Evolutionary conservation across 495 filamentous ascomycete species (phyloP), one percentile per base, ranked within the genome.

Genomic region (Patellaria atrata): DNA sequence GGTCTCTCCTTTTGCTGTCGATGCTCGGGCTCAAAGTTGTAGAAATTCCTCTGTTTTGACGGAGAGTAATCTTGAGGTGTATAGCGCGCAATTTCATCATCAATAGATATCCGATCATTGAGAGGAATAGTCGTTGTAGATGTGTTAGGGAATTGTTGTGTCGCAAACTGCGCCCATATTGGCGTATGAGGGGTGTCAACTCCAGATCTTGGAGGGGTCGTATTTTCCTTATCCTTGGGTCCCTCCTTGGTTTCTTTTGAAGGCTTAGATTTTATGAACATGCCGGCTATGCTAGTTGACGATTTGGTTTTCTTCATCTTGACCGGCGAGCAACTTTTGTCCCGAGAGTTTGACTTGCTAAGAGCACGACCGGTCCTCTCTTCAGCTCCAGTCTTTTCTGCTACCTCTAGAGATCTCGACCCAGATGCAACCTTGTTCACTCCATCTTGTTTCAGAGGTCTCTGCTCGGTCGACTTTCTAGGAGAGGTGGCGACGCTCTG

Each of bases 291-390:
- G 48, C 79, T 86, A 29, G 79, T 84, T 3, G 79, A 66, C 0
- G 84, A 91, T 48, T 91, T 92, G 12, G 73, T 69, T 63, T 87
- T 91, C 56, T 85, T 86, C 5, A 77, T 74, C 37, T 72, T 78
- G n/a, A n/a, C n/a, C n/a, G n/a, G n/a, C n/a, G n/a, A n/a, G n/a
- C n/a, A n/a, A n/a, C n/a, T n/a, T n/a, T n/a, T n/a, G n/a, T n/a
- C n/a, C n/a, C n/a, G n/a, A n/a, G n/a, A n/a, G n/a, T n/a, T n/a
- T n/a, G n/a, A n/a, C n/a, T n/a, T n/a, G n/a, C n/a, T n/a, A n/a
- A n/a, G n/a, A n/a, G n/a, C n/a, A n/a, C n/a, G n/a, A n/a, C n/a
- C n/a, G n/a, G n/a, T n/a, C n/a, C n/a, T n/a, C n/a, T n/a, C n/a
- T n/a, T n/a, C n/a, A n/a, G n/a, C n/a, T 12, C 14, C 24, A n/a